Evolutionary conservation across 139 green algal species (phyloP), one percentile per base, ranked within the genome.

Genomic region (Chlorella ohadii): DNA sequence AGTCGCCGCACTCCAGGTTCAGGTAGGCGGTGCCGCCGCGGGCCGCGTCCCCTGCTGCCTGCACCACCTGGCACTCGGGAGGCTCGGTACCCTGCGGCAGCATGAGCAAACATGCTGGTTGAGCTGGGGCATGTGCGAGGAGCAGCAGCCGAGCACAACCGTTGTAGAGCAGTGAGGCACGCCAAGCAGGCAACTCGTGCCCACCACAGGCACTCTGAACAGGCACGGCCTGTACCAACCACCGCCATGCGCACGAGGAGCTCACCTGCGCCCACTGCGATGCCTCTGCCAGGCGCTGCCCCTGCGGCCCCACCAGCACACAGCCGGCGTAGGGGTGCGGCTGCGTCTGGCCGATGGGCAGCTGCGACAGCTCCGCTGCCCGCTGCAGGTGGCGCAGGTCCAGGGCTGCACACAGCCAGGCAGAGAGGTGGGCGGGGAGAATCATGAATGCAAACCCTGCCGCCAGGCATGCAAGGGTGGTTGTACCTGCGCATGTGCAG

Each of bases 1-100:
- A 97, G 81, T 98, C 93, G 0, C 92, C 94, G 1, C 90, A 91
- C 81, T 99, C 97, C 22, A 99, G 87, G 79, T 99, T 99, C 1
- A 99, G 81, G 89, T 99, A 99, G 1, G 95, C 95, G 39, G 93
- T 98, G 51, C 47, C 80, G 20, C 92, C 94, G 16, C 20, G 61
- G 0, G 91, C 88, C 4, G 83, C 79, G 9, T 71, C 75, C 4
- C 87, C 67, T 1, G 90, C 93, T 22, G 78, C 47, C 11, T 63
- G 20, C 25, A 91, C 85, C 28, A 91, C 94, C 61, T 90, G 87
- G 38, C 91, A 86, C 89, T 98, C 95, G 0, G 92, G 88, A 0
- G 92, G 88, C 3, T 84, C 74, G 1, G 93, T 94, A 76, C 94
- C 95, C 91, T 98, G 87, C 76, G 66, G 15, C 25, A 7, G 39